A percentile compares a stretch with the other conserved stretches of the same genome.
These are phyloP conservation scores for Vanrija pseudolonga DNA, from an alignment of 1,284 basidiomycete species.

Conservation along the genomic window DNA sequence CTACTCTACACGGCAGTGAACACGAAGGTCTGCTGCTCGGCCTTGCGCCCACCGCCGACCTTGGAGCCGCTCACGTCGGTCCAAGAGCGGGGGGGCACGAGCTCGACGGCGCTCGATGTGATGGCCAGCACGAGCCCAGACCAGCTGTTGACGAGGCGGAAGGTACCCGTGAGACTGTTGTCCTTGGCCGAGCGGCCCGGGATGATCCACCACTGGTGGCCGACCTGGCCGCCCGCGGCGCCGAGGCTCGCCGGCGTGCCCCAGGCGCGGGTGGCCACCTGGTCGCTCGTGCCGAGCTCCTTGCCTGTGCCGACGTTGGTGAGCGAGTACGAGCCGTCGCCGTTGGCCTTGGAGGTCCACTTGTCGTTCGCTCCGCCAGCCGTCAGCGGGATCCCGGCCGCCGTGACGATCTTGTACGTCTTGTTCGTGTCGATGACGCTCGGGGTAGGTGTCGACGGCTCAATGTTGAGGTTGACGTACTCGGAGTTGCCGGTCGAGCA, in stretches of 20 bases:
- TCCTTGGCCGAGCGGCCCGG: not conserved
- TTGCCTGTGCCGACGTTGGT: not conserved
- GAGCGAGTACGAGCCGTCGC: slow-evolving; percentile 1
- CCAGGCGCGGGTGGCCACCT: not conserved
- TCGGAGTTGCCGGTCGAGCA: slow-evolving; percentile 1
- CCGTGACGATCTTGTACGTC: not conserved
- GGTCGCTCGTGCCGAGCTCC: not conserved
- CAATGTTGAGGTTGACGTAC: slow-evolving; percentile 5
- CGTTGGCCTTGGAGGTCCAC: not conserved
- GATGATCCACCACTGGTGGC: slow-evolving; percentile 6
- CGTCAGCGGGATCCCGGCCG: not conserved
- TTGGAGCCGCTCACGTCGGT: not conserved
- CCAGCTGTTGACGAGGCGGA: not conserved
- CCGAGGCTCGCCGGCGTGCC: not conserved
- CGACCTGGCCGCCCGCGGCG: not conserved
- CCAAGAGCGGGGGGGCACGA: slow-evolving; percentile 1
- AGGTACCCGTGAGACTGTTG: not conserved
- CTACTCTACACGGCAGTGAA: too few species aligned
- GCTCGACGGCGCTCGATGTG: not conserved
- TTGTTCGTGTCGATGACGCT: not conserved
- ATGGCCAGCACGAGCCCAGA: not conserved
- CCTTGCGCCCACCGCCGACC: not conserved
- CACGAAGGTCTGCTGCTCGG: not conserved
- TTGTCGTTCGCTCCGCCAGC: not conserved
- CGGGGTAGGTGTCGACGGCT: not conserved